phyloP scores from a whole-genome alignment of 192 early-diverging fungal genomes.

The Entrophospora sp. region DNA sequence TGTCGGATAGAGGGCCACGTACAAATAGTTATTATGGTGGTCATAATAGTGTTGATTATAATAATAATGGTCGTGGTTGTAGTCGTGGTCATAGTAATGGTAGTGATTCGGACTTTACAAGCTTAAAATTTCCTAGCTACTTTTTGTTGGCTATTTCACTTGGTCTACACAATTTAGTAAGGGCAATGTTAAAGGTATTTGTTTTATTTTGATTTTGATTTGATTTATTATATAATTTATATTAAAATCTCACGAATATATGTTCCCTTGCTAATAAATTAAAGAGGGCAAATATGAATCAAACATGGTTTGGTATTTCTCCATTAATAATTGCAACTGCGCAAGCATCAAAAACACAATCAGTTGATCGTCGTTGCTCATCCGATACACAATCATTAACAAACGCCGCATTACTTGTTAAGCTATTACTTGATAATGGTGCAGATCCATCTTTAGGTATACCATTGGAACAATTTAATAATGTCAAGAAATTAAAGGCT shows the following conservation, averaged over 20 bases:
- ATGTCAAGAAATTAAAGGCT: slow-evolving; percentile 29
- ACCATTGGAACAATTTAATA: slow-evolving; percentile 33
- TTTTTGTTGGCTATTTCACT: slow-evolving; percentile 34
- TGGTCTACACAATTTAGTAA: slow-evolving; percentile 30
- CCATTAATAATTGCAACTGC: slow-evolving; percentile 27
- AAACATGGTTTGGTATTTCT: slow-evolving; percentile 35
- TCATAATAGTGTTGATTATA: no score
- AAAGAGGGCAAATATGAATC: slow-evolving; percentile 33
- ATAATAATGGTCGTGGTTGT: slow-evolving; percentile 19
- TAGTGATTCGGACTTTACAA: slow-evolving; percentile 2
- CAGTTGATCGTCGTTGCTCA: slow-evolving; percentile 17
- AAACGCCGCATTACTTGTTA: slow-evolving; percentile 25
- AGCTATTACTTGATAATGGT: slow-evolving; percentile 27
- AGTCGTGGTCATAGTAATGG: no score
- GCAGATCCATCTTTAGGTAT: slow-evolving; percentile 33
- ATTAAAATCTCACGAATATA: no score
- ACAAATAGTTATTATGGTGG: no score
- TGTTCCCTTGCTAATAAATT: no score
- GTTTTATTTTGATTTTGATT: background rate
- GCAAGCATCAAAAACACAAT: background rate
- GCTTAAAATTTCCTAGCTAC: slow-evolving; percentile 34
- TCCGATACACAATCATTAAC: slow-evolving; percentile 22
- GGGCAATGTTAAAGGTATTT: slow-evolving; percentile 32
- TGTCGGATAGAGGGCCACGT: no score
- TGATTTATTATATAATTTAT: no score